These are phyloP conservation scores for Heracleum sosnowskyi DNA, from an alignment of 129 eudicot species.

Conservation along the genomic window DNA sequence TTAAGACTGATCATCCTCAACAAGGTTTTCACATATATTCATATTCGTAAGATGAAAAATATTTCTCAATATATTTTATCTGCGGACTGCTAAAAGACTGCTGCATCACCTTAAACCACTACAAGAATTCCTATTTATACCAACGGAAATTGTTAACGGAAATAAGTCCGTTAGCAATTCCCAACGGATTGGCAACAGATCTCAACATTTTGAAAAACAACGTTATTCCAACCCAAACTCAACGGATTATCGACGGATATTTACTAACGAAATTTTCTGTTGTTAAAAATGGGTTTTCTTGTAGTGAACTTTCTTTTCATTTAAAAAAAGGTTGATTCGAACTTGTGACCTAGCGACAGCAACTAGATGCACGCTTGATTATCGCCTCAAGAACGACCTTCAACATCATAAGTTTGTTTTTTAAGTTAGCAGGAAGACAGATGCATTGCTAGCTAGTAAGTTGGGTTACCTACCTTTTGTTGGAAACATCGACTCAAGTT, in stretches of 20 bases:
- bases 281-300: no score
- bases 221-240: no score
- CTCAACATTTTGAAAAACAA: no score
- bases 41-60: neutral
- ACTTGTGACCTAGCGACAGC: neutral
- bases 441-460: neutral
- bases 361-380: neutral
- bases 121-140: no score
- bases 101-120: neutral
- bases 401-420: neutral
- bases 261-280: no score
- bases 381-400: neutral
- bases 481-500: neutral
- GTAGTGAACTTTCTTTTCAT: neutral
- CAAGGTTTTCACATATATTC: neutral
- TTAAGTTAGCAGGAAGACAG: neutral
- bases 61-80: no score
- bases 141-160: no score
- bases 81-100: neutral
- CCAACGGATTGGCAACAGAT: no score
- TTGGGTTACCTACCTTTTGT: neutral
- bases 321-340: neutral
- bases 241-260: no score
- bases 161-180: no score
- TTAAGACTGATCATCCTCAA: neutral